phyloP scores from a whole-genome alignment of 2,329 filamentous ascomycete species.

The Penicillium sp. region DNA sequence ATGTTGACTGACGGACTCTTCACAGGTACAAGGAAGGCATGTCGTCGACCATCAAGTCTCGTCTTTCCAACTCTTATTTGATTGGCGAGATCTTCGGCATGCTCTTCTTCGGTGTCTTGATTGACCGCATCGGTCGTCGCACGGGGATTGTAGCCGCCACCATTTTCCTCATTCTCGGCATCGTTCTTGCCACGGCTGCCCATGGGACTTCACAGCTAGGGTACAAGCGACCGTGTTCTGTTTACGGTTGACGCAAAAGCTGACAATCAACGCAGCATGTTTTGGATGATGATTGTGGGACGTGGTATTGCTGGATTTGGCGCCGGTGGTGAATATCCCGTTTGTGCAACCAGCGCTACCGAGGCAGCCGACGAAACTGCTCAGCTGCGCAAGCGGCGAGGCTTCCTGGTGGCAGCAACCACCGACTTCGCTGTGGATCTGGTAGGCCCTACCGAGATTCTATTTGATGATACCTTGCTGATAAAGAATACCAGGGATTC shows the following conservation, averaged over 20 bases:
- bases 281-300: constrained; percentile 51
- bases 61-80: constrained; percentile 56
- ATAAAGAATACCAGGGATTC: constrained; percentile 20
- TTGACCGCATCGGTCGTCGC: constrained; percentile 52
- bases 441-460: constrained; percentile 1
- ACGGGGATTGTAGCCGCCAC: constrained; percentile 51
- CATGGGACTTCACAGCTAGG: constrained; percentile 41
- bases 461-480: neutral
- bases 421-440: constrained; percentile 28
- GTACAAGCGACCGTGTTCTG: constrained; percentile 3
- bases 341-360: constrained; percentile 26
- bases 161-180: constrained; percentile 47
- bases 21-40: constrained; percentile 31
- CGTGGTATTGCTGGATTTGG: constrained; percentile 34
- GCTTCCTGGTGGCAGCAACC: constrained; percentile 26
- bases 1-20: neutral
- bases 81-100: constrained; percentile 59
- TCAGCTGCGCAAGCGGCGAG: constrained; percentile 21
- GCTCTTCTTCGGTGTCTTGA: constrained; percentile 52
- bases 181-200: constrained; percentile 48
- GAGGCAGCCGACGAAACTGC: constrained; percentile 28
- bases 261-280: constrained; percentile 30
- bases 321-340: constrained; percentile 42
- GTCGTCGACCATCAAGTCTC: constrained; percentile 45
- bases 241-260: neutral